These are phyloP conservation scores for Cornus controversa DNA, from an alignment of 148 eudicot species.

Conservation along the genomic window DNA sequence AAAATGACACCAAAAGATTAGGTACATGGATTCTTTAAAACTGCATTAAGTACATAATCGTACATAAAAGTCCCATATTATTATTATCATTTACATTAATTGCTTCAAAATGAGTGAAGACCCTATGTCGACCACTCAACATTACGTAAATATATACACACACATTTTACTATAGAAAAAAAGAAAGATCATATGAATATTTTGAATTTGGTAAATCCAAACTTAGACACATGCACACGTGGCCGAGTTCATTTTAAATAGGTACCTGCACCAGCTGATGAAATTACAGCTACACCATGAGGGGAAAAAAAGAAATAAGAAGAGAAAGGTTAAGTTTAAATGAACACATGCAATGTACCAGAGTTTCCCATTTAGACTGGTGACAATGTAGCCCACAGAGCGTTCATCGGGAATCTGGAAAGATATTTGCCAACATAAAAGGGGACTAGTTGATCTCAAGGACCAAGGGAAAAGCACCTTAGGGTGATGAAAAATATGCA, in stretches of 20 bases:
- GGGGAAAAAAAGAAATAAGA: background rate
- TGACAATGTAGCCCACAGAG: background rate
- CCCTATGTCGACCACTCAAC: no score
- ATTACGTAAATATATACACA: background rate
- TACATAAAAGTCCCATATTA: no score
- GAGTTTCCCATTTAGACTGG: background rate
- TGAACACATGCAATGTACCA: background rate
- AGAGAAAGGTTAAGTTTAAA: background rate
- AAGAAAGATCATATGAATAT: background rate
- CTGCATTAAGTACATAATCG: no score
- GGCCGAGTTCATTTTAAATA: no score
- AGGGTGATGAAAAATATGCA: background rate
- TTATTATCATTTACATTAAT: no score
- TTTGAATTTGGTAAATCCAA: background rate
- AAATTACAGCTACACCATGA: background rate
- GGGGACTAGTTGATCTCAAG: background rate
- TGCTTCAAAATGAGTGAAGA: no score
- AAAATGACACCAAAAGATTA: no score
- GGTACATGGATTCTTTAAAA: no score
- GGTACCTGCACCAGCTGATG: background rate
- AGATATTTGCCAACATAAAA: background rate
- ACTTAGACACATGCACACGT: no score
- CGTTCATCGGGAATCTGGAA: no score
- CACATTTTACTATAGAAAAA: background rate
- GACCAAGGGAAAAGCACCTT: background rate